Conservation (phyloP, 805 yeast genomes). For the Yamadazyma takamatsuzukensis region DNA sequence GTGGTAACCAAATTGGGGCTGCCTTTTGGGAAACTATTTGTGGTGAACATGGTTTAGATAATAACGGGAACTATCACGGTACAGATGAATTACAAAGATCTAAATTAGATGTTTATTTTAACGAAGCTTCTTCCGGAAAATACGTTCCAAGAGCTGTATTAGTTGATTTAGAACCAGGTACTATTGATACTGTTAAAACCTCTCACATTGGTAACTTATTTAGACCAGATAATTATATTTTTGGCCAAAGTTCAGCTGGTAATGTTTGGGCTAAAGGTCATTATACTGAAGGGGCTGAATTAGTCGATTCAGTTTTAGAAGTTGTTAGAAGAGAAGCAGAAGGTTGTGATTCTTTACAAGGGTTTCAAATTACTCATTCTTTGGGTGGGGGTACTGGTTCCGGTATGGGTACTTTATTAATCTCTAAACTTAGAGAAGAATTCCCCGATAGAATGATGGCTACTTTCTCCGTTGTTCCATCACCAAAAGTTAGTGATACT, state of each 20-base stretch:
- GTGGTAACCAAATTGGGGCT: conserved; percentile 98
- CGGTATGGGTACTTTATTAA: conserved; percentile 89
- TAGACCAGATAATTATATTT: conserved; percentile 88
- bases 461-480: conserved; percentile 88
- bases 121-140: conserved; percentile 82
- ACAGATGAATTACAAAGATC: conserved; percentile 40
- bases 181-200: conserved; percentile 78
- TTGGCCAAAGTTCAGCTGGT: conserved; percentile 91
- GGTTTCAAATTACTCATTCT: conserved; percentile 75
- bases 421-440: conserved; percentile 85
- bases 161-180: conserved; percentile 92
- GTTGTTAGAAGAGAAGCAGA: conserved; percentile 92
- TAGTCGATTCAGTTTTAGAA: conserved; percentile 85
- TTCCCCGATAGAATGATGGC: conserved; percentile 96
- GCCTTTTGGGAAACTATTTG: conserved; percentile 93
- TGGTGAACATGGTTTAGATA: conserved; percentile 81
- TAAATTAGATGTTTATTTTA: conserved; percentile 78
- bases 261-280: conserved; percentile 98
- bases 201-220: conserved; percentile 81
- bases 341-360: conserved; percentile 88
- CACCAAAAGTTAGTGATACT: conserved; percentile 87
- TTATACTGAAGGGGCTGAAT: conserved; percentile 95
- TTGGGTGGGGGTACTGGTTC: conserved; percentile 89
- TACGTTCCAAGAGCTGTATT: conserved; percentile 92
- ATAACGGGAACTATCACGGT: conserved; percentile 67